A percentile compares a stretch with the other conserved stretches of the same genome.
phyloP scores from a whole-genome alignment of 2,329 filamentous ascomycete species.

The Fusarium agapanthi region DNA sequence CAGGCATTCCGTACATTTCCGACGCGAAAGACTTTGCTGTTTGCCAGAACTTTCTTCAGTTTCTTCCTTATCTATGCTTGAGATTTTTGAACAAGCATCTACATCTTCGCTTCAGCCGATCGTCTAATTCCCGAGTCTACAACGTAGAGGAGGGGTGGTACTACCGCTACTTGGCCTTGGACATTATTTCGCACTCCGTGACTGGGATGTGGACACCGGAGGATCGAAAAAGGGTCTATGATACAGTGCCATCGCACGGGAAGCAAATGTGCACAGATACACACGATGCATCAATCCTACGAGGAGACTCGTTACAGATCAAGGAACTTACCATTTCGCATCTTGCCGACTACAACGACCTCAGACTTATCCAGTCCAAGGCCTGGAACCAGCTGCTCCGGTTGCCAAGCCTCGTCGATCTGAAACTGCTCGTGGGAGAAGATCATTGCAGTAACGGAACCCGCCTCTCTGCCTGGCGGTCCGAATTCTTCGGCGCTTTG shows the following conservation, averaged over 20 bases:
- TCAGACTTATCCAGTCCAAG: rapidly evolving
- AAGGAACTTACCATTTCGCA: neutral
- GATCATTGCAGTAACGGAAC: rapidly evolving
- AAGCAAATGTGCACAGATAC: rapidly evolving
- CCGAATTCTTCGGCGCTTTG: slow-evolving; percentile 18
- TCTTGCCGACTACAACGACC: neutral
- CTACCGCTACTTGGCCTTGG: neutral
- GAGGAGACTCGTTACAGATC: rapidly evolving
- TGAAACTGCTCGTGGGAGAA: neutral
- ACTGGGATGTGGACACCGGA: rapidly evolving
- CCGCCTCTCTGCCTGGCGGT: neutral
- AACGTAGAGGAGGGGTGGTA: neutral
- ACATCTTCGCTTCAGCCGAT: neutral
- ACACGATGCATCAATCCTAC: rapidly evolving
- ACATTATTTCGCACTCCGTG: neutral
- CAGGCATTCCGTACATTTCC: rapidly evolving
- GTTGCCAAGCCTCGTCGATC: neutral
- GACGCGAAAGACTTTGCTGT: rapidly evolving
- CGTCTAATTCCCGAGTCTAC: too few relatives aligned
- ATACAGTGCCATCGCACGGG: rapidly evolving
- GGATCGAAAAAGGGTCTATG: rapidly evolving
- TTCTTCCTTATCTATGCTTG: neutral
- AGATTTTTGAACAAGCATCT: too few relatives aligned
- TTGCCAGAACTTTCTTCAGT: neutral
- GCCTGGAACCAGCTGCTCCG: neutral